Evolutionary conservation across 2,329 filamentous ascomycete species (phyloP).

Genomic region (Berkeleyomyces rouxiae): DNA sequence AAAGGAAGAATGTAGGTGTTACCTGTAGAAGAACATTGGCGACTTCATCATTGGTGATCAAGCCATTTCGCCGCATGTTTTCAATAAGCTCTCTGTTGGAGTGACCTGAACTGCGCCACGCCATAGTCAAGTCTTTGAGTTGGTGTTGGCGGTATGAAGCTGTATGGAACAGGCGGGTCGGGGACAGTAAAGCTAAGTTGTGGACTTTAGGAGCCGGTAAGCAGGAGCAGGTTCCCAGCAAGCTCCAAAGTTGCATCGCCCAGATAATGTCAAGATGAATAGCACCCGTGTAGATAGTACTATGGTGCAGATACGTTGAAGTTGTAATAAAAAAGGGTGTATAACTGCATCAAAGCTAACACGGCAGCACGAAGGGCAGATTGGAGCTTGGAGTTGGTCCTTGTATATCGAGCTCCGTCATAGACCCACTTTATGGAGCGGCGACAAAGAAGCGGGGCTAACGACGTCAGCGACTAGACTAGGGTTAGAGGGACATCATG

Average conservation of each 20-base stretch:
- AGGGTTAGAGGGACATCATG: neutral
- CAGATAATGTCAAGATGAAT: no score
- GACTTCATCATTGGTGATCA: conserved; percentile 58
- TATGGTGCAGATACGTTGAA: neutral
- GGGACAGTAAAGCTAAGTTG: no score
- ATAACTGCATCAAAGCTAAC: no score
- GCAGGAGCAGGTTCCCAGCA: no score
- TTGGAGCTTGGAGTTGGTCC: no score
- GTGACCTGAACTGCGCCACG: conserved; percentile 68
- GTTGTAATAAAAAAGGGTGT: neutral
- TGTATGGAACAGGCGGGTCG: no score
- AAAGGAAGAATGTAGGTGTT: neutral
- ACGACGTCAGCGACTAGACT: neutral
- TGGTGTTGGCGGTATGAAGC: no score
- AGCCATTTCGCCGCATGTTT: conserved; percentile 53
- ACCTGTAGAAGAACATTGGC: conserved; percentile 39
- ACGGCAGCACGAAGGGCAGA: no score
- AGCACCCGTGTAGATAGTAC: neutral
- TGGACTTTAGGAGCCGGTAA: no score
- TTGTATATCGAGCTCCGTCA: neutral
- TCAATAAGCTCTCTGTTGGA: conserved; percentile 61
- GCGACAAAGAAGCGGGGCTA: neutral
- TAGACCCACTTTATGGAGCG: neutral
- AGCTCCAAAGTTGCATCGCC: no score
- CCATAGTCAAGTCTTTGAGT: conserved; percentile 41